phyloP scores from a whole-genome alignment of 1,284 basidiomycete genomes.

The Pseudomicrostroma phylloplanum region DNA sequence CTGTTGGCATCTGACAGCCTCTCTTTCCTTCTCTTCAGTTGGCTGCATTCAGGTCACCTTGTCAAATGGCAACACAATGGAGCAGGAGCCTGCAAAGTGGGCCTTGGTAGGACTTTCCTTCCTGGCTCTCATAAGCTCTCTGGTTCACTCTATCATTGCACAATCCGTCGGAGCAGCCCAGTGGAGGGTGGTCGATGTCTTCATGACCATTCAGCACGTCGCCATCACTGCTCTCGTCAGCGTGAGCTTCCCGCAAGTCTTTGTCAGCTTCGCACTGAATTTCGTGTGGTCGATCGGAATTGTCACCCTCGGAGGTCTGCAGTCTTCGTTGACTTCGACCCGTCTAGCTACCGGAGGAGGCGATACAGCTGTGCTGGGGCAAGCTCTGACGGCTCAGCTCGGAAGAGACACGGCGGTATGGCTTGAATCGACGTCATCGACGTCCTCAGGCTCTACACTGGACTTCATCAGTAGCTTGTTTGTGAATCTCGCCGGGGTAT shows the following conservation, averaged over 20 bases:
- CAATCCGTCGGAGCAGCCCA: slow-evolving; percentile 52
- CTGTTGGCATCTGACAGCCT: too few relatives aligned
- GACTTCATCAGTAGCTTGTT: background rate
- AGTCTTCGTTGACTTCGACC: slow-evolving; percentile 73
- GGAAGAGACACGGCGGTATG: slow-evolving; percentile 16
- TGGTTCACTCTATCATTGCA: slow-evolving; percentile 60
- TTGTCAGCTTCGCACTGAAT: slow-evolving; percentile 71
- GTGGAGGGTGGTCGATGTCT: slow-evolving; percentile 67
- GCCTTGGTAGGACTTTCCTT: slow-evolving; percentile 66
- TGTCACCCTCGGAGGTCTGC: slow-evolving; percentile 64
- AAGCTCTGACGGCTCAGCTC: slow-evolving; percentile 25
- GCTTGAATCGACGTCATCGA: background rate
- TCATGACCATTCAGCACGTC: slow-evolving; percentile 75
- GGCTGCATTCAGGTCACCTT: slow-evolving; percentile 87
- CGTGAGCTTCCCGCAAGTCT: slow-evolving; percentile 79
- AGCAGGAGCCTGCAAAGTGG: slow-evolving; percentile 71
- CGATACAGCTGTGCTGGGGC: slow-evolving; percentile 50
- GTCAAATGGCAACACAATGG: slow-evolving; percentile 79
- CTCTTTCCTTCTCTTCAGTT: slow-evolving; percentile 51
- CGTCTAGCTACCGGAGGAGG: slow-evolving; percentile 72
- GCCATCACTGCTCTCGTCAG: slow-evolving; percentile 69
- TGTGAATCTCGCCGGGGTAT: too few relatives aligned
- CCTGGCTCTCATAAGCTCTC: slow-evolving; percentile 62
- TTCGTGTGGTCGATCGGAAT: slow-evolving; percentile 84
- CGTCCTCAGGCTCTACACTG: background rate